Percentiles rank a stretch among this genome's conserved stretches.
Evolutionary conservation across 2,329 filamentous ascomycete genomes (phyloP).

Genomic region (Hymenotorrendiella dingleyae): DNA sequence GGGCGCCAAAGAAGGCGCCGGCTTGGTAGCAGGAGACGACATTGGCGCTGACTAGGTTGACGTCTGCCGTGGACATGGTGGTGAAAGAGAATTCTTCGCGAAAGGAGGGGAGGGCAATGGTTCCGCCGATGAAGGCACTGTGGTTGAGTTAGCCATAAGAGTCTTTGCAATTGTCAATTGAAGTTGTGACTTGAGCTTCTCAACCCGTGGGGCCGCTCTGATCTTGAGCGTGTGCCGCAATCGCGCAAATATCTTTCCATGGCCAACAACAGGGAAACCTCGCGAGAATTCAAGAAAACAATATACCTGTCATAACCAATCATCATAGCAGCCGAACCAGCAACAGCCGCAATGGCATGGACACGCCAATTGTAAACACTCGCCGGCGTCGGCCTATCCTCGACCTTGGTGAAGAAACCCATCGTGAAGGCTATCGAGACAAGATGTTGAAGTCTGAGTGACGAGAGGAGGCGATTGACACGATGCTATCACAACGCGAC

Average conservation of each 20-base stretch:
- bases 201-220: too few species aligned
- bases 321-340: slow-evolving; percentile 51
- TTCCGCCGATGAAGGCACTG: slow-evolving; percentile 74
- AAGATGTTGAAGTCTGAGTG: background rate
- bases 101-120: slow-evolving; percentile 65
- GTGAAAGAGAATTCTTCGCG: slow-evolving; percentile 60
- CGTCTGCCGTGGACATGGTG: slow-evolving; percentile 38
- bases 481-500: too few species aligned
- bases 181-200: too few species aligned
- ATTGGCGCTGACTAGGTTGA: slow-evolving; percentile 61
- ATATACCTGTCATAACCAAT: slow-evolving; percentile 41
- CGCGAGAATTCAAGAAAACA: too few species aligned
- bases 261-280: too few species aligned
- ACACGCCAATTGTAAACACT: slow-evolving; percentile 57
- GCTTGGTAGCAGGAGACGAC: slow-evolving; percentile 80
- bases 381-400: slow-evolving; percentile 51
- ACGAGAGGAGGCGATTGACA: background rate
- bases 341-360: slow-evolving; percentile 47
- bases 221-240: too few species aligned
- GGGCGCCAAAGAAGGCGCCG: slow-evolving; percentile 75
- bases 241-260: too few species aligned
- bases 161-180: too few species aligned
- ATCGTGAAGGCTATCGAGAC: slow-evolving; percentile 20
- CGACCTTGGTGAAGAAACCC: slow-evolving; percentile 44
- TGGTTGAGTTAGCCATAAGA: slow-evolving; percentile 36